These are phyloP conservation scores for Fennellomyces sp. DNA, from an alignment of 371 early-diverging fungal species.

Conservation along the genomic window DNA sequence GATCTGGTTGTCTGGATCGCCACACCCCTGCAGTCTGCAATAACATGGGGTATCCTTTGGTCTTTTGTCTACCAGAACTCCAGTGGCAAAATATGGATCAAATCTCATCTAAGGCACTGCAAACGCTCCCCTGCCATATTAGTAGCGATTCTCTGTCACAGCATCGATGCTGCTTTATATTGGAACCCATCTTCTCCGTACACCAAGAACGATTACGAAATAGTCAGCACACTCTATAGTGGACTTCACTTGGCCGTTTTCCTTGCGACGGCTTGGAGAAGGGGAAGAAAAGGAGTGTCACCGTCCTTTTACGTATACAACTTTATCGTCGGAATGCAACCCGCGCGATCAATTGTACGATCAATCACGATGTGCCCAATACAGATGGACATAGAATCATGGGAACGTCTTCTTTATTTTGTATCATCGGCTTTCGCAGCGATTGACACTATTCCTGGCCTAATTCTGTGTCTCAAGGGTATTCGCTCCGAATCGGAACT, in stretches of 20 bases:
- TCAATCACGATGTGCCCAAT: not conserved
- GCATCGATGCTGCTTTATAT: not conserved
- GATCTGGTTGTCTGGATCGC: not conserved
- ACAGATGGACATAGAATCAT: not conserved
- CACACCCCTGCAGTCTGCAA: not conserved
- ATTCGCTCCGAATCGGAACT: not conserved
- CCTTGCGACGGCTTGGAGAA: not conserved
- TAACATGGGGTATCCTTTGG: not conserved
- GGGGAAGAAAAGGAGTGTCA: not conserved
- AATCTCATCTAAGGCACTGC: not conserved
- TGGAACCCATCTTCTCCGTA: not conserved
- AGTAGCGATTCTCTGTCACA: not conserved
- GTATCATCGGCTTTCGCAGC: not conserved
- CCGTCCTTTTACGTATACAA: not conserved
- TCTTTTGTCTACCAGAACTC: not conserved
- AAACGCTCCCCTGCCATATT: not conserved
- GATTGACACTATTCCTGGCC: not conserved
- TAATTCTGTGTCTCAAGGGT: not conserved
- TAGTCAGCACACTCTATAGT: not conserved
- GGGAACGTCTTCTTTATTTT: not conserved
- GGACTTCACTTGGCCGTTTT: not conserved
- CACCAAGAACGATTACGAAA: not conserved
- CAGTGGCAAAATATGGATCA: not conserved
- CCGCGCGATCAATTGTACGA: not conserved
- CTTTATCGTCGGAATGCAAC: not conserved